Percentiles rank a stretch among this genome's conserved stretches.
These are phyloP conservation scores for Alloascoidea africana DNA, from an alignment of 805 yeast species.

Conservation along the genomic window DNA sequence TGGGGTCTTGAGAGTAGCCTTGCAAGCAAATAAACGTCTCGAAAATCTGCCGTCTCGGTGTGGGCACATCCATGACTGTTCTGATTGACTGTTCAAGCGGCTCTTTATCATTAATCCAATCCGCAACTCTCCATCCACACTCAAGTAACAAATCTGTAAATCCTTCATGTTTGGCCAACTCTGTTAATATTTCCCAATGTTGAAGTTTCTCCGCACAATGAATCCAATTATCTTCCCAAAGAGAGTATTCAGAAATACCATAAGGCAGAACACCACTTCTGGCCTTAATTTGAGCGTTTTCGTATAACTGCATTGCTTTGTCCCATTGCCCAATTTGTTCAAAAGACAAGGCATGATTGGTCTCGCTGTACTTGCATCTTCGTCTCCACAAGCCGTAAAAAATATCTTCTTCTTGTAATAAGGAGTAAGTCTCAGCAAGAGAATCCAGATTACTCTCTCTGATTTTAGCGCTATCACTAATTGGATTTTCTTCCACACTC, in stretches of 20 bases:
- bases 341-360: constrained; percentile 81
- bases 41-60: constrained; percentile 90
- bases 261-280: constrained; percentile 90
- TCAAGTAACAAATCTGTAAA: constrained; percentile 90
- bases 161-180: constrained; percentile 94
- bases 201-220: constrained; percentile 92
- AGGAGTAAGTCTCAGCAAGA: constrained; percentile 73
- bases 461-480: constrained; percentile 56
- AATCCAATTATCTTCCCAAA: constrained; percentile 99
- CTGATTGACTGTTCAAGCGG: constrained; percentile 89
- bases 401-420: constrained; percentile 88
- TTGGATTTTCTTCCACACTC: constrained; percentile 40
- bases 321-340: constrained; percentile 96
- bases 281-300: constrained; percentile 93
- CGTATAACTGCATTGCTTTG: constrained; percentile 85
- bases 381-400: constrained; percentile 97
- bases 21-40: constrained; percentile 90
- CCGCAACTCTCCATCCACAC: constrained; percentile 99
- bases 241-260: constrained; percentile 84
- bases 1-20: constrained; percentile 84
- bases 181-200: constrained; percentile 96
- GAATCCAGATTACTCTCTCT: constrained; percentile 85
- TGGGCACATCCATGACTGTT: constrained; percentile 96
- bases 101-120: constrained; percentile 92
- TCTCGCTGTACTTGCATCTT: constrained; percentile 86